Conservation (phyloP, 805 yeast species). For the Sugiyamaella lignohabitans region DNA sequence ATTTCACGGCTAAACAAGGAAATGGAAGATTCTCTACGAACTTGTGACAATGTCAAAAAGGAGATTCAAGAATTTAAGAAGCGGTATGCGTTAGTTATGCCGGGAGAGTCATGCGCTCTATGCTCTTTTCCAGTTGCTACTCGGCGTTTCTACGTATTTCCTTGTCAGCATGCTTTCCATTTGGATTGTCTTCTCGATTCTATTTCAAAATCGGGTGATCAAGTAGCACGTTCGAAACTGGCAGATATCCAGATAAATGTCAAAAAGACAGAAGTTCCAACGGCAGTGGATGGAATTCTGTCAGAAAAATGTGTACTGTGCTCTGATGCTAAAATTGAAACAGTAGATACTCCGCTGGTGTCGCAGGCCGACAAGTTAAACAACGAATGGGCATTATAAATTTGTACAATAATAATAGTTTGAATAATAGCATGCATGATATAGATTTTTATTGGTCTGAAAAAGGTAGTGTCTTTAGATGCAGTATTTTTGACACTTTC, state of each 20-base stretch:
- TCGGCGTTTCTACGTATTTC: constrained; percentile 72
- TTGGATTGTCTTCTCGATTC: constrained; percentile 72
- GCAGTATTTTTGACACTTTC: too few species aligned
- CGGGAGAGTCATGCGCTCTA: constrained; percentile 73
- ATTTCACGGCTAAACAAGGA: constrained; percentile 64
- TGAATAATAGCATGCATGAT: too few species aligned
- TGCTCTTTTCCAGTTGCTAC: constrained; percentile 67
- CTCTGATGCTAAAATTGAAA: constrained; percentile 65
- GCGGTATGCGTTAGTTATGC: constrained; percentile 61
- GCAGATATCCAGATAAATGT: constrained; percentile 42
- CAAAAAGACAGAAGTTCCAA: constrained; percentile 16
- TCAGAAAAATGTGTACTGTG: constrained; percentile 71
- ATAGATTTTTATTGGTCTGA: too few species aligned
- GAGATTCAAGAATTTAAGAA: constrained; percentile 49
- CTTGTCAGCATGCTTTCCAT: constrained; percentile 87
- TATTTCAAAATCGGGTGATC: constrained; percentile 58
- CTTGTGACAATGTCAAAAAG: constrained; percentile 49
- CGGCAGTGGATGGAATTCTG: constrained; percentile 44
- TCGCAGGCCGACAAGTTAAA: constrained; percentile 16
- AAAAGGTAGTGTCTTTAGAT: too few species aligned
- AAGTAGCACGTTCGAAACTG: constrained; percentile 56
- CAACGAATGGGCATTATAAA: constrained; percentile 10
- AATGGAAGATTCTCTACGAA: constrained; percentile 64
- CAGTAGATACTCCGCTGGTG: constrained; percentile 58
- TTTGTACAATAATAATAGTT: too few species aligned